Base-by-base conservation (phyloP, 1,284 basidiomycete genomes). In the Somion occarium region DNA sequence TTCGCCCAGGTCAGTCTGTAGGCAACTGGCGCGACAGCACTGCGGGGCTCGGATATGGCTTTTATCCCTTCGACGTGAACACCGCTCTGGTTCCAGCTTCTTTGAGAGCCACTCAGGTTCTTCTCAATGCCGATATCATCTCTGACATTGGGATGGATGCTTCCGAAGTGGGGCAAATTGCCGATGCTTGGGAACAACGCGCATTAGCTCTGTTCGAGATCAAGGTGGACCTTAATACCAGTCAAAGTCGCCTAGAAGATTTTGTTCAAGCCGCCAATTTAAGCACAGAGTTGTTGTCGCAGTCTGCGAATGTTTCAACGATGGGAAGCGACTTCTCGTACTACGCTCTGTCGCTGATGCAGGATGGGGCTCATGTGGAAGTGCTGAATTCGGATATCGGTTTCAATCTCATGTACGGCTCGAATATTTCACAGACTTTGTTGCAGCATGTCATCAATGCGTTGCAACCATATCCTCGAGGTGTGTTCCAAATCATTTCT, bases 11-110 rank as follows among this genome's bases (percentile, higher is more conserved):
- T 1, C 55, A 68, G 53, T 37, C 57, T 18, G 57, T 56, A 15
- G 77, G 78, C 0, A 73, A 78, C 56, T 80, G 78, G 77, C 62
- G 78, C 41, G 78, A 80, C 58, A 75, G 73, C 23, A 71, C 72
- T 51, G 58, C 70, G 43, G 76, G 77, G 0, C 61, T 75, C 1
- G 77, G 76, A 5, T 75, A 69, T 56, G 76, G 76, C 2, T 63
- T 63, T 30, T 73, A 72, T 49, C 72, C 76, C 5, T 75, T 75
- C 55, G 78, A 79, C 56, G 73, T 79, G 23, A 74, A 74, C 49
- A 65, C 68, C 25, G 76, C 75, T 1, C 64, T 78, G 19, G 72
- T 78, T 3, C 75, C 75, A 5, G 73, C 75, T 2, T 73, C 75
- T 3, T 60, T 79, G 12, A 64, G 75, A 18, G 75, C 76, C 5